Conservation (phyloP, 2,329 filamentous ascomycete genomes). For the Hansfordia pulvinata region DNA sequence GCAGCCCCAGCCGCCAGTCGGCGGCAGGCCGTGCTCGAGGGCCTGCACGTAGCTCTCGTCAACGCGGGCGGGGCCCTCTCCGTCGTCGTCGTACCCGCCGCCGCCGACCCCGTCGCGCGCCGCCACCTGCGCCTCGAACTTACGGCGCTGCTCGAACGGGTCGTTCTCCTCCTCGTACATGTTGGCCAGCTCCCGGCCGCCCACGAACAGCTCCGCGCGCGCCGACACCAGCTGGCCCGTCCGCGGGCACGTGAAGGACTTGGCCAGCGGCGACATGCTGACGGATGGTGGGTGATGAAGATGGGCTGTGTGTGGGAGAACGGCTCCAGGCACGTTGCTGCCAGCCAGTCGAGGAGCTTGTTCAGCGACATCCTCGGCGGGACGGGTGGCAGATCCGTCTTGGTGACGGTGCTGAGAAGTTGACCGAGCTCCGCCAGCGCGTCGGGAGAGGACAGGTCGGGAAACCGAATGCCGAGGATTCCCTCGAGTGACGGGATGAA, state of each 20-base stretch:
- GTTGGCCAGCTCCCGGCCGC: conserved; percentile 75
- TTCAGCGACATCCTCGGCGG: conserved; percentile 34
- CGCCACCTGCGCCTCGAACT: conserved; percentile 49
- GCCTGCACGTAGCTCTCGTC: conserved; percentile 79
- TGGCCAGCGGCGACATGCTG: conserved; percentile 81
- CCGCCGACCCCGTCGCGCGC: conserved; percentile 16
- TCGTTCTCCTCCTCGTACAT: conserved; percentile 98
- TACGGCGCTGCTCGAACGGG: conserved; percentile 70
- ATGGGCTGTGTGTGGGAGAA: conserved; percentile 53
- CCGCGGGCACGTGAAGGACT: conserved; percentile 60
- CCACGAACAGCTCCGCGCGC: conserved; percentile 74
- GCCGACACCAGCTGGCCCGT: conserved; percentile 64
- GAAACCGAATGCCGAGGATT: conserved; percentile 50
- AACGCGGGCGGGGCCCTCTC: conserved; percentile 31
- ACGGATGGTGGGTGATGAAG: conserved; percentile 87
- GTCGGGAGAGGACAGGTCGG: conserved; percentile 40
- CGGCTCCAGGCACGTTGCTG: conserved; percentile 64
- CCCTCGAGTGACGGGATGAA: conserved; percentile 72
- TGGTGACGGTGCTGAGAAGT: conserved; percentile 40
- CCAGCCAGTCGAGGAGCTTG: conserved; percentile 69
- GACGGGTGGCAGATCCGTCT: conserved; percentile 53
- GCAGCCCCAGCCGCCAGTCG: conserved; percentile 93
- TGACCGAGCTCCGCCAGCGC: conserved; percentile 45
- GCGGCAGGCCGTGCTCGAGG: conserved; percentile 80
- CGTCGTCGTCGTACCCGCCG: conserved; percentile 29